Evolutionary conservation across 352 stramenopile genomes (phyloP), one percentile per base, ranked within the genome.

Genomic region (Globisporangium megalacanthum): DNA sequence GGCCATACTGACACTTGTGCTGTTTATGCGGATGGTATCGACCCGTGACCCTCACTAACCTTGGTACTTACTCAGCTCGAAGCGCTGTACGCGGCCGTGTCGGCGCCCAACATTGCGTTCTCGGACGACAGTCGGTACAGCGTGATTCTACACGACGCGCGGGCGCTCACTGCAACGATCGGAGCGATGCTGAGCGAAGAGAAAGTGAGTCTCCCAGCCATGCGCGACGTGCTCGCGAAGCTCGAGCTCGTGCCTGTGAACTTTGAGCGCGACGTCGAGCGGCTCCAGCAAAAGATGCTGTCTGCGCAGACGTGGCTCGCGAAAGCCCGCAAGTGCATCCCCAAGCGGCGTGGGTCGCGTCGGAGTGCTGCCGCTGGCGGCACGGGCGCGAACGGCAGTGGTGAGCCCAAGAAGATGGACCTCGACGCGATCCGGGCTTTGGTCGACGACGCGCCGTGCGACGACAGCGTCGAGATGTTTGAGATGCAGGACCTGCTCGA

Each of bases 401-500:
- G 11, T 0, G 75, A 86, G 41, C 70, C 73, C 6, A 88, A 89
- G 64, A 94, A 94, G 60, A 88, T 94, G 75, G 80, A 95, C 45
- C 44, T 94, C 22, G 62, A 88, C 54, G 70, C 73, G 3, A 92
- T 95, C 56, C 86, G 85, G 7, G 80, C 83, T 33, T 61, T 95
- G 9, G 82, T 95, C 5, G 78, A 91, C n/a, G 82, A 92, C 60
- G 84, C 83, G n/a, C 86, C 86, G 0, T 92, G 82, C 64, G 83
- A 94, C 56, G 84, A 91, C 51, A 94, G 76, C 46, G 75, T 72
- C 9, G 86, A 95, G 50, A 86, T 93, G 68, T 93, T 90, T 62
- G 86, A 95, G 64, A 95, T 95, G 83, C 83, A 95, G 58, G 86
- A 94, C 29, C 62, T 95, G n/a, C 64, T 95, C 7, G 83, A 84